A percentile compares a stretch with the other conserved stretches of the same genome.
Conservation (phyloP, 208 protist genomes). For the Trypanosoma mega region DNA sequence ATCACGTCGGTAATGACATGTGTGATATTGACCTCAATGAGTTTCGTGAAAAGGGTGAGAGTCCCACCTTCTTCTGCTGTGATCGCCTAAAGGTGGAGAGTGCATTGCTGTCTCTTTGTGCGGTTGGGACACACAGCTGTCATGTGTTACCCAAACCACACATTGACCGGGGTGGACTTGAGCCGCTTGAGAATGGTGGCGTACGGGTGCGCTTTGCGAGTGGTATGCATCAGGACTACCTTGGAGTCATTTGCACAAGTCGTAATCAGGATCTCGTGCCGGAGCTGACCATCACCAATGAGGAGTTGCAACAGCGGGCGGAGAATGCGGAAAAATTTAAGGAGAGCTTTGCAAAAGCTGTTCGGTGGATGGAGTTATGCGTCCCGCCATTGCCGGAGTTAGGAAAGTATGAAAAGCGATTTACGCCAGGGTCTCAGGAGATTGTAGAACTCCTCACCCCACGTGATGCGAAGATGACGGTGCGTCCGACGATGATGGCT, state of each 20-base stretch:
- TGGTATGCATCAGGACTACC: conserved; percentile 80
- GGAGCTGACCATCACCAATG: conserved; percentile 80
- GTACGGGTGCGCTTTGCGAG: conserved; percentile 86
- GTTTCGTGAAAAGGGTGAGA: conserved; percentile 91
- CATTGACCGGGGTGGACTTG: conserved; percentile 75
- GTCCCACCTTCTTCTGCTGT: conserved; percentile 93
- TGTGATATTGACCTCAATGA: conserved; percentile 92
- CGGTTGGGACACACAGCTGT: conserved; percentile 81
- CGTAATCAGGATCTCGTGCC: conserved; percentile 73
- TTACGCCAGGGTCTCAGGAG: conserved; percentile 90
- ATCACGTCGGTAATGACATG: conserved; percentile 92
- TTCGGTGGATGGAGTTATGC: conserved; percentile 89
- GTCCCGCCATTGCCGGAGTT: conserved; percentile 87
- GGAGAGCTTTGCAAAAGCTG: conserved; percentile 57
- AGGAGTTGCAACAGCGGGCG: conserved; percentile 80
- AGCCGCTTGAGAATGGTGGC: conserved; percentile 76
- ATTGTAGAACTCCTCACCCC: conserved; percentile 89
- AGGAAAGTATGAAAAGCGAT: conserved; percentile 82
- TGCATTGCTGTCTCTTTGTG: conserved; percentile 81
- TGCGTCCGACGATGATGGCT: conserved; percentile 91
- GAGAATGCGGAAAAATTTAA: conserved; percentile 80
- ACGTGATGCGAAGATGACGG: conserved; percentile 88
- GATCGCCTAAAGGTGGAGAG: conserved; percentile 85
- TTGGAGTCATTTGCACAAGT: conserved; percentile 86
- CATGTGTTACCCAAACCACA: conserved; percentile 75